Conservation (phyloP, 2,329 filamentous ascomycete genomes). For the Thielaviopsis musarum region DNA sequence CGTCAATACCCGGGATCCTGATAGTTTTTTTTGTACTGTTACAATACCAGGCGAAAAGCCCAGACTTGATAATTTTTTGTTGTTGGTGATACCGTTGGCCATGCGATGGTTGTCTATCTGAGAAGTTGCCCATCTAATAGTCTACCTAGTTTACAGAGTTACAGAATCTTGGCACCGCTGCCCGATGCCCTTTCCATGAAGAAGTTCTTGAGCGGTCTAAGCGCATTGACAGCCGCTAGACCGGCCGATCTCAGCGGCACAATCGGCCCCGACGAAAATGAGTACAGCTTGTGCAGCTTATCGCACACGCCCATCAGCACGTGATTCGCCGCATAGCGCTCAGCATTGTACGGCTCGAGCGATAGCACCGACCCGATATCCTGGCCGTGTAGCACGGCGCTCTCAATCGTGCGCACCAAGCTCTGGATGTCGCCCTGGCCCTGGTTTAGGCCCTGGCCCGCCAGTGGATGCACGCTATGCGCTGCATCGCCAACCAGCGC, state of each 20-base stretch:
- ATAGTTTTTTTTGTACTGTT: neutral
- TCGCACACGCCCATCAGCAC: conserved; percentile 66
- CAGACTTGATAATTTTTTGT: neutral
- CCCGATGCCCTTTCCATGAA: conserved; percentile 62
- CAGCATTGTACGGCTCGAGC: conserved; percentile 64
- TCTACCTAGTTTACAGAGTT: neutral
- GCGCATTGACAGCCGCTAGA: conserved; percentile 54
- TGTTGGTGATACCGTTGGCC: too few species aligned
- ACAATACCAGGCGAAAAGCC: neutral
- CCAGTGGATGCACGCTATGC: conserved; percentile 86
- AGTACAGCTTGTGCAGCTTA: conserved; percentile 84
- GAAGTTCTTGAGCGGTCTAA: conserved; percentile 64
- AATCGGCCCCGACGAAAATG: conserved; percentile 60
- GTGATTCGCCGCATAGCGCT: conserved; percentile 71
- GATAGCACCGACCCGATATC: conserved; percentile 68
- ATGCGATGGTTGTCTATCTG: too few species aligned
- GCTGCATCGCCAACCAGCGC: conserved; percentile 89
- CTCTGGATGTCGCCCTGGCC: conserved; percentile 79
- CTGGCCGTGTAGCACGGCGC: conserved; percentile 65
- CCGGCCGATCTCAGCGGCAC: conserved; percentile 67
- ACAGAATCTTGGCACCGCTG: conserved; percentile 30
- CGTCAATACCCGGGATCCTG: neutral
- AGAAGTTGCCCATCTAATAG: too few species aligned
- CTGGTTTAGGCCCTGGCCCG: conserved; percentile 86
- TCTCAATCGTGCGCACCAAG: conserved; percentile 56